Base-by-base conservation (phyloP, 768 basidiomycete genomes). In the Lactarius quietus region DNA sequence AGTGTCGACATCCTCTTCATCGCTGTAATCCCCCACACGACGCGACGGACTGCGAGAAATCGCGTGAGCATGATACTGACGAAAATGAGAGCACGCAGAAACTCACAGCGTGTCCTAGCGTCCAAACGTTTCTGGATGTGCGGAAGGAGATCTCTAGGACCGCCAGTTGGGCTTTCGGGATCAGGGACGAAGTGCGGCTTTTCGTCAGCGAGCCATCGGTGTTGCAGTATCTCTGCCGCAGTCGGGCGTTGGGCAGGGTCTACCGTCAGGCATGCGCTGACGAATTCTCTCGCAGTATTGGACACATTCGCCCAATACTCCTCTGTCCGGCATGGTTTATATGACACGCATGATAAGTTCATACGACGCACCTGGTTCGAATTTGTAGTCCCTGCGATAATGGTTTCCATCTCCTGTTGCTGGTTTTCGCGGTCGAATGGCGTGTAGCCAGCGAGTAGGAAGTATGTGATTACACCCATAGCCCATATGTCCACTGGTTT, bases 401-500 rank as follows among this genome's bases (percentile, higher is more conserved):
- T 98, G 36, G 96, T 95, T 72, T 96, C 88, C 89, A 95, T 95
- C 78, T 98, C 96, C 68, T 87, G 85, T 71, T 85, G 84, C 72
- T 90, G 90, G 3, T 83, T 86, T 64, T 98, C 95, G 29, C 93
- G 87, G 75, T 98, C 95, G 74, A 99, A 99, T 1, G 97, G 96
- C 6, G 97, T 99, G 79, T 98, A 95, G 3, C 92, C 90, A 59
- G 87, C 88, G 31, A 98, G 87, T 4, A 98, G 80, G 87, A 97
- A 97, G 78, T 98, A 98, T 15, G 96, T 92, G 76, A 99, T 95
- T 56, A 99, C 96, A 41, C 96, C 96, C 86, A 98, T 95, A 1
- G 96, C 95, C 95, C 94, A 95, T 62, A 96, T 78, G 72, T 96
- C 96, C 20, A 97, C 95, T 10, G 95, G 95, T 77, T 92, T 97